Percentiles rank a stretch among this genome's conserved stretches.
These are phyloP conservation scores for Sphaerulina vaccinii DNA, from an alignment of 2,329 filamentous ascomycete species.

Conservation along the genomic window DNA sequence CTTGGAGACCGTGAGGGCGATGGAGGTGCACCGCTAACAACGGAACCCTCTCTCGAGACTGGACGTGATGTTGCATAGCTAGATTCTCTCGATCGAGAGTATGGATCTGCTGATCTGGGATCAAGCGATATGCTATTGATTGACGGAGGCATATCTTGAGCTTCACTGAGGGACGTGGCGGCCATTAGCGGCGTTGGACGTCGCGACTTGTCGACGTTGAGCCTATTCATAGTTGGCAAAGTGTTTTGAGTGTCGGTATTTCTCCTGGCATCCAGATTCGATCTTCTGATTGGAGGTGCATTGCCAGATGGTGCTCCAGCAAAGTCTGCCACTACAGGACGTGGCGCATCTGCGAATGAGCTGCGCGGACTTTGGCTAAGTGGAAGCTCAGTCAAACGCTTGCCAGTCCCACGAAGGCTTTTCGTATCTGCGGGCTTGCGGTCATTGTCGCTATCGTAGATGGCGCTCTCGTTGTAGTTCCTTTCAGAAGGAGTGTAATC, in stretches of 20 bases:
- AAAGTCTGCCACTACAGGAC: conserved; percentile 29
- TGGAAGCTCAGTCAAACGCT: conserved; percentile 18
- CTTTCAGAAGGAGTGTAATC: conserved; percentile 30
- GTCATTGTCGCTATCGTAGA: conserved; percentile 30
- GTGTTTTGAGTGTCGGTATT: conserved; percentile 32
- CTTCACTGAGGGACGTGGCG: conserved; percentile 26
- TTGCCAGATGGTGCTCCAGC: conserved; percentile 19
- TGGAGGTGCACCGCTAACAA: conserved; percentile 11
- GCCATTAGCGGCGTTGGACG: conserved; percentile 31
- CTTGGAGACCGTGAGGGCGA: conserved; percentile 24
- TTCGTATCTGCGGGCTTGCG: conserved; percentile 4
- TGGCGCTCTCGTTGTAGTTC: conserved; percentile 25
- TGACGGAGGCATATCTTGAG: conserved; percentile 18
- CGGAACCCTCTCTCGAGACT: conserved; percentile 29
- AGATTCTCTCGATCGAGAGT: conserved; percentile 26
- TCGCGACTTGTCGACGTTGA: conserved; percentile 28
- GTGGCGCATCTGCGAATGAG: conserved; percentile 12
- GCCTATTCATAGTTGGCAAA: conserved; percentile 23
- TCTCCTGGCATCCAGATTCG: conserved; percentile 30
- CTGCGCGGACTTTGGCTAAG: conserved; percentile 6
- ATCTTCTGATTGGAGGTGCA: conserved; percentile 24
- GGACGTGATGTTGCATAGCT: conserved; percentile 29
- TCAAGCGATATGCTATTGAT: conserved; percentile 14
- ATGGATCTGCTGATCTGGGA: conserved; percentile 16
- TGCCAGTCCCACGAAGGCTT: conserved; percentile 10